Percentiles rank a stretch among this genome's conserved stretches.
These are phyloP conservation scores for Irpex sp. DNA, from an alignment of 1,284 basidiomycete genomes.

Conservation along the genomic window DNA sequence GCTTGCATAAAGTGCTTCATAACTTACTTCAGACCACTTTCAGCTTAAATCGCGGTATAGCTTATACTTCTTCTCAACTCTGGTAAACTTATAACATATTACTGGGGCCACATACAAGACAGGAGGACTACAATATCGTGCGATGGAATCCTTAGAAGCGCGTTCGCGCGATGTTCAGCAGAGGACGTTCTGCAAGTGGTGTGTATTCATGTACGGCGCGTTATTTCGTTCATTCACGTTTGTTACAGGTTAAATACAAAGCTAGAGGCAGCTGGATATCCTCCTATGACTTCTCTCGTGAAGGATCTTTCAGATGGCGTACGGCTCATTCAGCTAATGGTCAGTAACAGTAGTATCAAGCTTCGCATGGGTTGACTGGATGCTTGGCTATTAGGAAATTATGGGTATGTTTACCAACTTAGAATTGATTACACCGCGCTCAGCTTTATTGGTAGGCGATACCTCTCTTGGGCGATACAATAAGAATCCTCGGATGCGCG, in stretches of 20 bases:
- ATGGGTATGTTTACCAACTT: conserved; percentile 57
- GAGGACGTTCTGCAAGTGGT: conserved; percentile 88
- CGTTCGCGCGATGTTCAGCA: conserved; percentile 70
- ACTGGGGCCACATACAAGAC: not conserved
- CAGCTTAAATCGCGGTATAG: too few species aligned
- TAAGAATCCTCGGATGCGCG: conserved; percentile 83
- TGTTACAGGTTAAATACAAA: conserved; percentile 86
- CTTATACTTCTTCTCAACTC: too few species aligned
- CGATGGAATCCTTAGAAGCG: conserved; percentile 58
- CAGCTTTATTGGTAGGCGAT: conserved; percentile 55
- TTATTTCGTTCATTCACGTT: conserved; percentile 3
- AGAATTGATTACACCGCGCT: not conserved
- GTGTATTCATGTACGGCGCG: conserved; percentile 1
- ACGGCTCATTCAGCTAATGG: conserved; percentile 90
- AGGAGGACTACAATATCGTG: not conserved
- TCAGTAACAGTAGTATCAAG: conserved; percentile 32
- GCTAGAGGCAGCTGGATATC: conserved; percentile 80
- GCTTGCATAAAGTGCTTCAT: not conserved
- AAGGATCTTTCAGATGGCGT: conserved; percentile 94
- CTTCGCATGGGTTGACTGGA: not conserved
- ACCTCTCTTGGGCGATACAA: conserved; percentile 91
- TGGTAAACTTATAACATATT: not conserved
- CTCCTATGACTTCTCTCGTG: conserved; percentile 89
- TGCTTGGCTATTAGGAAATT: conserved; percentile 68
- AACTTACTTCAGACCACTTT: not conserved